These are phyloP conservation scores for Brassica balearica DNA, from an alignment of 441 rosid genomes.

Conservation along the genomic window DNA sequence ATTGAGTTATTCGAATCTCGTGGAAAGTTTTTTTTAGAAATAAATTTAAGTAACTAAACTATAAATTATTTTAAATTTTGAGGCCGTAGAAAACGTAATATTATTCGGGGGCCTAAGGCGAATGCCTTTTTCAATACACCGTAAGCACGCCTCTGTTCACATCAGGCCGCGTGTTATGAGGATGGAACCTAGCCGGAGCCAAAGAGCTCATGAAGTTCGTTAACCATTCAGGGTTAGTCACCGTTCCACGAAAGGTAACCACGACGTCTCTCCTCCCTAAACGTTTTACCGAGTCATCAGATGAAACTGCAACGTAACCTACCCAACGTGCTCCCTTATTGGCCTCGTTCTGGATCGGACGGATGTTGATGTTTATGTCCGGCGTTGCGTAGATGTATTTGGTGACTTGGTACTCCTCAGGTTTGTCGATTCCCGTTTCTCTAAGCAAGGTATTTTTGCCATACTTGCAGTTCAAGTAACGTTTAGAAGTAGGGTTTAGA, in stretches of 20 bases:
- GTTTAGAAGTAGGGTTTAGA: conserved; percentile 56
- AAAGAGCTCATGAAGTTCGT: conserved; percentile 69
- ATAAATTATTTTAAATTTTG: too few relatives aligned
- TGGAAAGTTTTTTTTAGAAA: too few relatives aligned
- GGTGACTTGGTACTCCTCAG: conserved; percentile 59
- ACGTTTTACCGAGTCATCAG: conserved; percentile 47
- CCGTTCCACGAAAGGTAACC: conserved; percentile 64
- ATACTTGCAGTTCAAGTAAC: conserved; percentile 69
- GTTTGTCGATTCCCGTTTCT: conserved; percentile 51
- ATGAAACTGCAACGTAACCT: conserved; percentile 69
- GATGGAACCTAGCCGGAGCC: conserved; percentile 68
- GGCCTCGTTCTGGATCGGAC: conserved; percentile 48
- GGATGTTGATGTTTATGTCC: conserved; percentile 46
- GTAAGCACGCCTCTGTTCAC: too few relatives aligned
- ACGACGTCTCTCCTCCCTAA: conserved; percentile 69
- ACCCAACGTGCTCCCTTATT: conserved; percentile 58
- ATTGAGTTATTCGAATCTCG: too few relatives aligned
- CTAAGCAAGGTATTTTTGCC: conserved; percentile 53
- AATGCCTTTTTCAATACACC: too few relatives aligned
- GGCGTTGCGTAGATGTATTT: conserved; percentile 78
- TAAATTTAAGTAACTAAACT: too few relatives aligned
- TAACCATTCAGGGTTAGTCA: conserved; percentile 65
- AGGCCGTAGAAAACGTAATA: too few relatives aligned
- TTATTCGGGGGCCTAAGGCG: too few relatives aligned
- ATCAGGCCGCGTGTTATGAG: conserved; percentile 52